Base-by-base conservation (phyloP, 108 stramenopile species). In the Licmophora abbreviata region DNA sequence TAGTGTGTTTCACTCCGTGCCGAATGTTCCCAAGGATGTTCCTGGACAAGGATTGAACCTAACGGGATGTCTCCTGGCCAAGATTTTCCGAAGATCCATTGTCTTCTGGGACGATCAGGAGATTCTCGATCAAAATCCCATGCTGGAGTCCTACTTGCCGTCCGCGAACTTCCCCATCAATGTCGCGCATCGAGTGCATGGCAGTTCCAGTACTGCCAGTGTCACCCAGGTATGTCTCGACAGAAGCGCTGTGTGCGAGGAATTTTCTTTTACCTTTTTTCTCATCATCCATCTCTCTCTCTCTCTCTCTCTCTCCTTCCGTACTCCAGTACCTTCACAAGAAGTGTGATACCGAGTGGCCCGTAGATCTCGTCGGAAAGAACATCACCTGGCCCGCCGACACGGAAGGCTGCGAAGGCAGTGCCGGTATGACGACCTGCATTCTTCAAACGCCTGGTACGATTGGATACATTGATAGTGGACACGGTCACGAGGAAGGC, bases 401-500 rank as follows among this genome's bases (percentile, higher is more conserved):
- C 12, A 64, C 69, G 17, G 37, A 71, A 37, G 76, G 69, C 20
- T 62, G 56, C n/a, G 66, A 58, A 22, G 92, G 92, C 38, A 73
- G 70, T 26, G 29, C 14, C 28, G 43, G 59, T 32, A 77, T 81
- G 71, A 66, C 57, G 3, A 26, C 28, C 10, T 70, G 68, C 51
- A 49, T 81, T 21, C 40, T 47, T 8, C 62, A 63, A 2, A 72
- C 55, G 56, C 53, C 52, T 14, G 75, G 73, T 17, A 51, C 76
- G 17, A 81, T 81, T 40, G 80, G 80, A 1, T 81, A 81, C 63
- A 61, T 77, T 48, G 76, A 76, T 44, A 52, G 71, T 29, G 85
- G 85, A 10, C 92, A 94, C 47, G 92, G 88, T 51, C 60, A 65
- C 34, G 63, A 65, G 17, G 84, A 79, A 25, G 58, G 54, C n/a